Percentiles rank a stretch among this genome's conserved stretches.
Conservation (phyloP, 441 rosid species). For the Aleurites moluccanus region DNA sequence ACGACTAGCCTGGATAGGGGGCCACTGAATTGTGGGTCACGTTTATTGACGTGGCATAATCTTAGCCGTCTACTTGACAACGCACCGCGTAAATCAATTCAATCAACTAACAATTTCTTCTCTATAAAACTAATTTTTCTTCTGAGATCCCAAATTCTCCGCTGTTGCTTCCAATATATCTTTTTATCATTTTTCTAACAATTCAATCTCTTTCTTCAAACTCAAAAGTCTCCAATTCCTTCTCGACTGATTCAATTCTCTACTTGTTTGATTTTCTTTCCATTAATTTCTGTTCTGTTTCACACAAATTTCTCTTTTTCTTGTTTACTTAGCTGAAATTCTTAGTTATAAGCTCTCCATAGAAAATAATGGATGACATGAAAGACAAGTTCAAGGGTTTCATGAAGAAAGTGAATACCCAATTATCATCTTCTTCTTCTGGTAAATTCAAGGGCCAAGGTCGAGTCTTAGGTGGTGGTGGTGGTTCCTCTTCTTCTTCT, state of each 20-base stretch:
- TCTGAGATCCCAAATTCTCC: background rate
- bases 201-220: background rate
- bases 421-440: conserved; percentile 55
- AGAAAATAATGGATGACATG: conserved; percentile 65
- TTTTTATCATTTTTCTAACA: no score
- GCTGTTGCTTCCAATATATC: background rate
- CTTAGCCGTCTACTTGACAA: background rate
- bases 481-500: conserved; percentile 59
- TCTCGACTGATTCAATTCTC: background rate
- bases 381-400: conserved; percentile 84
- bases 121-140: background rate
- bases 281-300: background rate
- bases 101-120: no score
- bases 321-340: background rate
- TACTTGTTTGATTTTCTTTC: background rate
- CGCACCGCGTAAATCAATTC: background rate
- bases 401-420: conserved; percentile 70
- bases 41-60: background rate
- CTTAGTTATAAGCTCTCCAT: background rate
- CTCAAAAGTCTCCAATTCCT: background rate
- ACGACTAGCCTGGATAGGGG: no score
- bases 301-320: no score
- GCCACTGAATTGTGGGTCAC: no score
- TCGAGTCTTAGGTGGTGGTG: conserved; percentile 58
- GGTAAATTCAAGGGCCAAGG: conserved; percentile 59